A percentile compares a stretch with the other conserved stretches of the same genome.
These are phyloP conservation scores for Dactylonectria estremocensis DNA, from an alignment of 2,329 filamentous ascomycete species.

Conservation along the genomic window DNA sequence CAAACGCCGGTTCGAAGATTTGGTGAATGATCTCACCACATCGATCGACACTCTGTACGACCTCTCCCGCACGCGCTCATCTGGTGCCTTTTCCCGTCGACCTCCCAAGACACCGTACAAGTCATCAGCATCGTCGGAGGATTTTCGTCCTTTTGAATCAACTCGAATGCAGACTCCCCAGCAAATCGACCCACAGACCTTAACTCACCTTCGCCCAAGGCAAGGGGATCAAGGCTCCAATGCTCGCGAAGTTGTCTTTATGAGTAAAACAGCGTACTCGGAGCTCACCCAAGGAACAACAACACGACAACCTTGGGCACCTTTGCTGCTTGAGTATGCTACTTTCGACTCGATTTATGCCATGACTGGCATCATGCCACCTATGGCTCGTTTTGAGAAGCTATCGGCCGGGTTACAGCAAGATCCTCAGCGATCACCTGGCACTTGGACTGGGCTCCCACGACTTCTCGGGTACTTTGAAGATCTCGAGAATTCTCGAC, in stretches of 20 bases:
- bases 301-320: conserved; percentile 63
- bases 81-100: conserved; percentile 54
- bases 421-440: conserved; percentile 65
- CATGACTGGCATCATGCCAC: conserved; percentile 73
- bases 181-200: conserved; percentile 68
- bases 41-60: conserved; percentile 87
- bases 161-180: conserved; percentile 74
- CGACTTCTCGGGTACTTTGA: conserved; percentile 81
- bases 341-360: conserved; percentile 75
- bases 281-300: conserved; percentile 62
- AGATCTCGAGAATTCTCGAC: conserved; percentile 77
- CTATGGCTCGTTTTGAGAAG: conserved; percentile 76
- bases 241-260: conserved; percentile 64
- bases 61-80: conserved; percentile 76
- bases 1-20: conserved; percentile 80
- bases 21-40: conserved; percentile 81
- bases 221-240: conserved; percentile 53
- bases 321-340: conserved; percentile 80
- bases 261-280: conserved; percentile 67
- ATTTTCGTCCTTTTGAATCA: conserved; percentile 69
- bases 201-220: conserved; percentile 64
- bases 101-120: conserved; percentile 54
- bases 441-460: conserved; percentile 74
- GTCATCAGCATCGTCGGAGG: conserved; percentile 58
- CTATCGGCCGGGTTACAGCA: conserved; percentile 72